Conservation (phyloP, 2,329 filamentous ascomycete species). For the Diaporthe sp. region DNA sequence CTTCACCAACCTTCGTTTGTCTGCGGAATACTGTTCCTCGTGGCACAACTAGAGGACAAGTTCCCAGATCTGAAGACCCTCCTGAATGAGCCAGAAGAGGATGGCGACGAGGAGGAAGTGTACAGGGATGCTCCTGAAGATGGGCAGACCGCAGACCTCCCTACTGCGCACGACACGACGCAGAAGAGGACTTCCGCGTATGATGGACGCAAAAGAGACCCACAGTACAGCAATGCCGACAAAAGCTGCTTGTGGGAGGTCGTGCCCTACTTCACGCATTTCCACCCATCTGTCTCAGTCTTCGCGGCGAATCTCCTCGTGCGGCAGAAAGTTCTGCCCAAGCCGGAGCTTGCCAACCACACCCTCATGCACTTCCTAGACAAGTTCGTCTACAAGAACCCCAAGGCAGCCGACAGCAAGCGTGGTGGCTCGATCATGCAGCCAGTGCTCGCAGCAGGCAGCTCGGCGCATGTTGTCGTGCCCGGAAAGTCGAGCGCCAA, state of each 20-base stretch:
- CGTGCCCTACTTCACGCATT: constrained; percentile 81
- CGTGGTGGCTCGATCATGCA: constrained; percentile 97
- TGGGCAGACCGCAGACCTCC: constrained; percentile 65
- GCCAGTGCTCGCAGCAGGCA: constrained; percentile 71
- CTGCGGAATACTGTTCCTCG: constrained; percentile 90
- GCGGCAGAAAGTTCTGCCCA: constrained; percentile 78
- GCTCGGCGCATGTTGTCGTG: constrained; percentile 66
- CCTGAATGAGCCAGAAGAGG: constrained; percentile 82
- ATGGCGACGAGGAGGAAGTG: constrained; percentile 78
- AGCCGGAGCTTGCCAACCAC: constrained; percentile 90
- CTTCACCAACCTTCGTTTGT: constrained; percentile 93
- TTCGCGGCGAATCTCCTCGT: constrained; percentile 80
- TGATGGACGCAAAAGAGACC: constrained; percentile 90
- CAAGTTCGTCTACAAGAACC: constrained; percentile 97
- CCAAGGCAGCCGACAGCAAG: constrained; percentile 75
- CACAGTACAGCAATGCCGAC: constrained; percentile 93
- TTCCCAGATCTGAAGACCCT: constrained; percentile 86
- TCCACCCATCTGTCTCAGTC: constrained; percentile 91
- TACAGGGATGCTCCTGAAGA: constrained; percentile 59
- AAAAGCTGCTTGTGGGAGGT: constrained; percentile 94
- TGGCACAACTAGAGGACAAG: constrained; percentile 80
- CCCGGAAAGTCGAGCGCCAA: constrained; percentile 59
- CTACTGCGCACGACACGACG: background rate
- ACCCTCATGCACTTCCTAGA: constrained; percentile 96
- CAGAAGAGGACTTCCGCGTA: constrained; percentile 61